Evolutionary conservation across 2,329 filamentous ascomycete genomes (phyloP).

Genomic region (Neurospora crassa): DNA sequence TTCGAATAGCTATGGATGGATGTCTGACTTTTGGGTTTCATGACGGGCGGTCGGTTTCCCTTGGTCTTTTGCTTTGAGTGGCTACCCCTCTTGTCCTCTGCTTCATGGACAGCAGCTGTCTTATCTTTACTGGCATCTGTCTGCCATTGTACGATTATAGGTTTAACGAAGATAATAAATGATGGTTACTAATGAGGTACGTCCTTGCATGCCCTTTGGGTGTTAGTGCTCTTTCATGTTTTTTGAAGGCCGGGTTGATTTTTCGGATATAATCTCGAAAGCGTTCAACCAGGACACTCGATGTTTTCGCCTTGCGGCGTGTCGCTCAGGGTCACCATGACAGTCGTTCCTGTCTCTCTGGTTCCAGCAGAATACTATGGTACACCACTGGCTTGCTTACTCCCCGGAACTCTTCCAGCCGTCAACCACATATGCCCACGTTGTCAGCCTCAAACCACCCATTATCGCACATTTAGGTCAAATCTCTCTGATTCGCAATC

Average conservation of each 20-base stretch:
- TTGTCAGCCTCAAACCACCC: no score
- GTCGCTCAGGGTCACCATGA: background rate
- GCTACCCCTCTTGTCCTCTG: background rate
- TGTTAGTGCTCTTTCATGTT: background rate
- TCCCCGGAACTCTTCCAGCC: no score
- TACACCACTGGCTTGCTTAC: background rate
- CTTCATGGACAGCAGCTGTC: background rate
- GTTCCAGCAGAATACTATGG: background rate
- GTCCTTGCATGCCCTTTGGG: background rate
- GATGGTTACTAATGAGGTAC: background rate
- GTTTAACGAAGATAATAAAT: background rate
- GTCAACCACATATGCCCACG: no score
- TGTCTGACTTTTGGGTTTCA: background rate
- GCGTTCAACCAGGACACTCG: background rate
- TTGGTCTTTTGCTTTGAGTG: background rate
- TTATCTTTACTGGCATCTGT: background rate
- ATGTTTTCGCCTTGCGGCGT: background rate
- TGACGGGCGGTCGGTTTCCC: background rate
- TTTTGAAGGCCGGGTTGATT: background rate
- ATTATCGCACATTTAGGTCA: no score
- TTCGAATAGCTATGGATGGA: background rate
- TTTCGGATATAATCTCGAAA: background rate
- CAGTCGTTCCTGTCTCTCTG: background rate
- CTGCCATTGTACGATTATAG: background rate
- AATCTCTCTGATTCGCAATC: no score